Conservation (phyloP, 306 rosid species). For the Dalbergia oliveri region DNA sequence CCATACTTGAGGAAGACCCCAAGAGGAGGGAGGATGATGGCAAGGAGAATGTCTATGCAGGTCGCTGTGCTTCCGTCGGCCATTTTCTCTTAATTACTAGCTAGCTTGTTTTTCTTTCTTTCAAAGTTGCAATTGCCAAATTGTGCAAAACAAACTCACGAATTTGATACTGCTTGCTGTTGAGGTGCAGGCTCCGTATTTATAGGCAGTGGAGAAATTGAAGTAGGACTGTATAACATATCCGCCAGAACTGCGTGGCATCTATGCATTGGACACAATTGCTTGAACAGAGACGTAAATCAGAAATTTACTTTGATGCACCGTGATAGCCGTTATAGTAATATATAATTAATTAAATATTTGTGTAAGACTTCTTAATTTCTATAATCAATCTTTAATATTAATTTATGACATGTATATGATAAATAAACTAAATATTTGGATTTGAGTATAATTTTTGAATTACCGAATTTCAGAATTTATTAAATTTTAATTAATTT, state of each 20-base stretch:
- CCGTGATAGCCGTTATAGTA: too few relatives aligned
- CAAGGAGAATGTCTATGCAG: conserved; percentile 77
- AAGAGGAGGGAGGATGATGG: conserved; percentile 87
- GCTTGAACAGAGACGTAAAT: too few relatives aligned
- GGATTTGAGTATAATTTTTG: too few relatives aligned
- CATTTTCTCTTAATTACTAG: conserved; percentile 42
- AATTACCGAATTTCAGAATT: too few relatives aligned
- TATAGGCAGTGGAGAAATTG: conserved; percentile 8
- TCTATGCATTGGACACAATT: background rate
- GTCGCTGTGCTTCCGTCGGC: conserved; percentile 48
- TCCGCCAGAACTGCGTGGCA: conserved; percentile 36
- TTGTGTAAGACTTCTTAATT: too few relatives aligned
- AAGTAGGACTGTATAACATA: background rate
- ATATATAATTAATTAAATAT: too few relatives aligned
- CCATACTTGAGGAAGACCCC: conserved; percentile 92
- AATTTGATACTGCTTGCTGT: background rate
- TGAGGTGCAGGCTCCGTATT: background rate
- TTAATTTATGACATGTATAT: too few relatives aligned
- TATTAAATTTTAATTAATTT: too few relatives aligned
- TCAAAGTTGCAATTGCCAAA: background rate
- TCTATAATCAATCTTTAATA: too few relatives aligned
- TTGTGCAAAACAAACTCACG: background rate
- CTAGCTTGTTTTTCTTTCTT: background rate
- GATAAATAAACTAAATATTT: too few relatives aligned
- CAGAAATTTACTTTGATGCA: too few relatives aligned